A percentile compares a stretch with the other conserved stretches of the same genome.
Conservation (phyloP, 2,329 filamentous ascomycete genomes). For the Aspergillus carbonarius region DNA sequence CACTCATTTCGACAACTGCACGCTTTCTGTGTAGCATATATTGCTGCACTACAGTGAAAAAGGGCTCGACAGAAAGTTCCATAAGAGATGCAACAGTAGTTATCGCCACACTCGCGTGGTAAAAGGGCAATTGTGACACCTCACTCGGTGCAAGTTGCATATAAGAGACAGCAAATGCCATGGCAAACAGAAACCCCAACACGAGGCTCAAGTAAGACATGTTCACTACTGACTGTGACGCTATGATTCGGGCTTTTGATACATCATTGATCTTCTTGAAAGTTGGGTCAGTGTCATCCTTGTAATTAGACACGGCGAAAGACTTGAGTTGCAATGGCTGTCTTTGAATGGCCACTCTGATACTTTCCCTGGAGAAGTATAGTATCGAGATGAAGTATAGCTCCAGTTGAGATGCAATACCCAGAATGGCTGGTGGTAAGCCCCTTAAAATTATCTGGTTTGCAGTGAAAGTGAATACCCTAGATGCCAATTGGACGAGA, state of each 20-base stretch:
- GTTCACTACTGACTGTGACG: conserved; percentile 77
- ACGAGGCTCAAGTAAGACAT: conserved; percentile 76
- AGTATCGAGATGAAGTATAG: conserved; percentile 90
- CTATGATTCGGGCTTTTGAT: conserved; percentile 24
- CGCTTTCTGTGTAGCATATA: conserved; percentile 76
- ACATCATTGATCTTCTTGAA: conserved; percentile 8
- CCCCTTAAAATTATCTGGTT: conserved; percentile 90
- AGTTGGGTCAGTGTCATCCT: conserved; percentile 9
- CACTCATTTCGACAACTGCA: conserved; percentile 77
- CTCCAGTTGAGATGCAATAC: conserved; percentile 84
- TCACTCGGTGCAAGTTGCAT: conserved; percentile 54
- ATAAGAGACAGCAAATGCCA: conserved; percentile 67
- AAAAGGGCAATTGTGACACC: conserved; percentile 60
- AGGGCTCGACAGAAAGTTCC: conserved; percentile 83
- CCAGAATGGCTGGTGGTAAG: conserved; percentile 79
- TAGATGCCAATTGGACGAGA: conserved; percentile 80
- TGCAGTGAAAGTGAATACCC: conserved; percentile 82
- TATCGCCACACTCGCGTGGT: conserved; percentile 56
- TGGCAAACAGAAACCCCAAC: conserved; percentile 65
- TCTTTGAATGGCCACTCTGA: conserved; percentile 87
- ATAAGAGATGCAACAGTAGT: conserved; percentile 61
- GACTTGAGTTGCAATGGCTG: conserved; percentile 50
- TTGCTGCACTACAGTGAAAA: conserved; percentile 83
- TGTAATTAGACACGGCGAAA: conserved; percentile 17
- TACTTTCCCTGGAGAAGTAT: conserved; percentile 88